Base-by-base conservation (phyloP, 208 protist species). In the Wallacemonas sp. region DNA sequence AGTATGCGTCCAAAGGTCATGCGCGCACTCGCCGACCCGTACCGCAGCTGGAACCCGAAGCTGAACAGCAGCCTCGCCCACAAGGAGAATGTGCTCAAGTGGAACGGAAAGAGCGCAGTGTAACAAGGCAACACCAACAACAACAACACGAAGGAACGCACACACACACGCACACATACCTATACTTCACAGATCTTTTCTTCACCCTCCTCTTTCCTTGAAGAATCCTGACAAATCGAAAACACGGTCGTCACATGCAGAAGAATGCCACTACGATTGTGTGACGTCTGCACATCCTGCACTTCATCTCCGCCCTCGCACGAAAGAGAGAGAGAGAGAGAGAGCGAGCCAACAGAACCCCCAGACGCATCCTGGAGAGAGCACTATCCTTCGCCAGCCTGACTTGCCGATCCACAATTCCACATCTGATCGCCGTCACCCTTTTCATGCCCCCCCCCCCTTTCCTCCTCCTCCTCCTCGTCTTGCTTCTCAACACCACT, bases 1-100 rank as follows among this genome's bases (percentile, higher is more conserved):
- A 81, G 77, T 29, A 89, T 91, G 80, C 82, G 75, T 44, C 91
- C 91, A 10, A 96, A 96, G 75, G 65, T 91, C 36, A 96, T 96
- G 91, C 91, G 88, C 1, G 59, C 77, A 3, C 54, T 86, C 11
- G 73, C 75, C 26, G 79, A 96, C 61, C 88, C 91, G 28, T 90
- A 91, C 68, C 81, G 91, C 20, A 77, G 87, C 10, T 96, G 91
- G 89, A 89, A 67, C 65, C 82, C 79, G 28, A 63, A 70, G 29
- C 75, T 79, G 42, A 96, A 93, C 85, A 96, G 88, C 67, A 85
- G 67, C 31, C 72, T 85, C 23, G 91, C 79, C 11, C 91, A 96
- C 67, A 76, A 77, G 54, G 91, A 94, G 70, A 86, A 87, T 33
- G 87, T 96, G 14, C 65, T 77, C 36, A 96, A 96, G 77, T 96